Evolutionary conservation across 2,329 filamentous ascomycete genomes (phyloP).

Genomic region (Microdochium paspali): DNA sequence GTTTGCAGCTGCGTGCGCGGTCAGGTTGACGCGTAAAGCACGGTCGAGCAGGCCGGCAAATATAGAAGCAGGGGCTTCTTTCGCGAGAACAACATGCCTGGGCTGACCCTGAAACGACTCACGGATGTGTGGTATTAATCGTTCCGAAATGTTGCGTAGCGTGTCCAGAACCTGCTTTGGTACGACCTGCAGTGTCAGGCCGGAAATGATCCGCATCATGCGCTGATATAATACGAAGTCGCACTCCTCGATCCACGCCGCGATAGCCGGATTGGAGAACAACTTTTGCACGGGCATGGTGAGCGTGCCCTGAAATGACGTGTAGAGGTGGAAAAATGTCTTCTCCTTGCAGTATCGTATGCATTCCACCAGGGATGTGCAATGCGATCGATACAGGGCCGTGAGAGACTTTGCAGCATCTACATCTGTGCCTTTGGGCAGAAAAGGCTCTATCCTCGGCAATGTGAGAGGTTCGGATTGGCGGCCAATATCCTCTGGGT

Average conservation of each 20-base stretch:
- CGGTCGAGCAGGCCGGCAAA: conserved; percentile 83
- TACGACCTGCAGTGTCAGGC: conserved; percentile 83
- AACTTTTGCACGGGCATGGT: conserved; percentile 95
- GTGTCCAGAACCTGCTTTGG: conserved; percentile 82
- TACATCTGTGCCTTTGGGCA: conserved; percentile 72
- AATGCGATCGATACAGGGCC: conserved; percentile 87
- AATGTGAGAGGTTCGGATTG: conserved; percentile 66
- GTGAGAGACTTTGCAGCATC: conserved; percentile 80
- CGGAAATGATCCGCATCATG: conserved; percentile 86
- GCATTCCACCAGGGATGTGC: conserved; percentile 89
- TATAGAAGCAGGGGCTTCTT: conserved; percentile 77
- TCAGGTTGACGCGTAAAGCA: conserved; percentile 82
- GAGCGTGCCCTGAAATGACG: conserved; percentile 89
- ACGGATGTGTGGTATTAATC: conserved; percentile 70
- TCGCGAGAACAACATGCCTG: conserved; percentile 74
- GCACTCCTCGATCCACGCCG: conserved; percentile 90
- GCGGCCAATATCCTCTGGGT: conserved; percentile 43
- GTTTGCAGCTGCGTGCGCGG: conserved; percentile 87
- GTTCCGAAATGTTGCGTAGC: conserved; percentile 75
- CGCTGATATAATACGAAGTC: conserved; percentile 95
- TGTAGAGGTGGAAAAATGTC: conserved; percentile 90
- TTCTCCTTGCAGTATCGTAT: conserved; percentile 96
- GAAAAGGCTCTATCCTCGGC: conserved; percentile 77
- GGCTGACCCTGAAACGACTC: conserved; percentile 82
- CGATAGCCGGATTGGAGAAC: conserved; percentile 70